Percentiles rank a stretch among this genome's conserved stretches.
Evolutionary conservation across 371 early-diverging fungal species (phyloP).

Genomic region (Saksenaea oblongispora): DNA sequence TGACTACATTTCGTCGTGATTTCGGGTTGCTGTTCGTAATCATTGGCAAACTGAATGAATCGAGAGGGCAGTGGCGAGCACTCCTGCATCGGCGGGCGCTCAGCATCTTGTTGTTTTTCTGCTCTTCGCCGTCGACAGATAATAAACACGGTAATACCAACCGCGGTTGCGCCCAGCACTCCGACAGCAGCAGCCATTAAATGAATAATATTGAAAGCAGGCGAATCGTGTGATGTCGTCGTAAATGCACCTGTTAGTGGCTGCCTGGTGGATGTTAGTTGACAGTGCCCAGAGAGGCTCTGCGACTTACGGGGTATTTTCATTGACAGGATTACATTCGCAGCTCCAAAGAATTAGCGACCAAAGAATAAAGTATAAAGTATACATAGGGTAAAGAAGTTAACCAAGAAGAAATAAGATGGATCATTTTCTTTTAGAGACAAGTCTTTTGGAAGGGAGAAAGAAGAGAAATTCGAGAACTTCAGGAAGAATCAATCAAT

Average conservation of each 20-base stretch:
- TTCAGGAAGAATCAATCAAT: slow-evolving; percentile 4
- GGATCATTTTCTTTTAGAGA: too few species aligned
- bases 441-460: neutral
- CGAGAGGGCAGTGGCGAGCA: neutral
- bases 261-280: neutral
- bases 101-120: neutral
- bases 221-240: slow-evolving; percentile 23
- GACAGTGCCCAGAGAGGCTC: neutral
- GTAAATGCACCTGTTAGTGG: slow-evolving; percentile 13
- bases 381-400: neutral
- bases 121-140: slow-evolving; percentile 23
- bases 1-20: neutral
- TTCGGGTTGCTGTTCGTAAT: neutral
- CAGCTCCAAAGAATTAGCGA: neutral
- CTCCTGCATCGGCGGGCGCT: neutral
- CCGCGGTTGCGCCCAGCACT: slow-evolving; percentile 26
- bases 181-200: slow-evolving; percentile 39
- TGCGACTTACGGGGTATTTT: neutral
- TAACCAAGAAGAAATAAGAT: neutral
- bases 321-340: neutral
- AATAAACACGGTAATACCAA: slow-evolving; percentile 27
- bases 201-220: slow-evolving; percentile 39
- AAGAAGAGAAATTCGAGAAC: slow-evolving; percentile 5
- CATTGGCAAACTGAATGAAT: neutral
- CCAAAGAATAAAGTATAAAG: neutral